A percentile compares a stretch with the other conserved stretches of the same genome.
Evolutionary conservation across 2,329 filamentous ascomycete genomes (phyloP).

Genomic region (Pseudogymnoascus sp.): DNA sequence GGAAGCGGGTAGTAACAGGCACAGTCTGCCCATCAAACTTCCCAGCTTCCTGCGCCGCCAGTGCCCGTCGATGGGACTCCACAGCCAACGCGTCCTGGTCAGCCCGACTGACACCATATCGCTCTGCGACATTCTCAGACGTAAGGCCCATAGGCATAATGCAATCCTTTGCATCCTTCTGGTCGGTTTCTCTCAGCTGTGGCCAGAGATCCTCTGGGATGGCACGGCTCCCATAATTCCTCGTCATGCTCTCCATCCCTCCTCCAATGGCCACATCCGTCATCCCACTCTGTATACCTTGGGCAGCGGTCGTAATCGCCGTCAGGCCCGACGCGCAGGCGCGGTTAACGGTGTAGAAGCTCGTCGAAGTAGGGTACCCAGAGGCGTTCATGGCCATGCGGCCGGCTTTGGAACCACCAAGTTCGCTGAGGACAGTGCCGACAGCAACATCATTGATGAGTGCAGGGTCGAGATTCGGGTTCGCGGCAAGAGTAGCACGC

Average conservation of each 20-base stretch:
- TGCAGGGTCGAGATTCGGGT: constrained; percentile 63
- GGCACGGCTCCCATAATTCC: constrained; percentile 79
- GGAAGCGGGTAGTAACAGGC: constrained; percentile 64
- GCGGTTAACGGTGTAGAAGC: constrained; percentile 81
- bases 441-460: constrained; percentile 75
- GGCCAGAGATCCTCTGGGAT: constrained; percentile 80
- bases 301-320: constrained; percentile 66
- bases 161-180: constrained; percentile 71
- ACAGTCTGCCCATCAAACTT: constrained; percentile 74
- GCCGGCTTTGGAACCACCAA: constrained; percentile 83
- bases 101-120: constrained; percentile 64
- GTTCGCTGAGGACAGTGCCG: constrained; percentile 82
- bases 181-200: constrained; percentile 54
- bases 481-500: constrained; percentile 61
- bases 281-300: constrained; percentile 65
- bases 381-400: constrained; percentile 86
- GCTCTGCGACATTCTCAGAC: constrained; percentile 74
- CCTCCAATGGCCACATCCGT: constrained; percentile 72
- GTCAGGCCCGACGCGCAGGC: constrained; percentile 76
- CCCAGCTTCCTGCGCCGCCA: constrained; percentile 60
- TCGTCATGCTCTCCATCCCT: constrained; percentile 94
- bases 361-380: constrained; percentile 64
- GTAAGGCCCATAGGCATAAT: constrained; percentile 94
- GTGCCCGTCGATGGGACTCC: constrained; percentile 65
- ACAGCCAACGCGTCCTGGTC: constrained; percentile 83